Evolutionary conservation across 192 early-diverging fungal genomes (phyloP), one percentile per base, ranked within the genome.

Genomic region (Entomortierella beljakovae): DNA sequence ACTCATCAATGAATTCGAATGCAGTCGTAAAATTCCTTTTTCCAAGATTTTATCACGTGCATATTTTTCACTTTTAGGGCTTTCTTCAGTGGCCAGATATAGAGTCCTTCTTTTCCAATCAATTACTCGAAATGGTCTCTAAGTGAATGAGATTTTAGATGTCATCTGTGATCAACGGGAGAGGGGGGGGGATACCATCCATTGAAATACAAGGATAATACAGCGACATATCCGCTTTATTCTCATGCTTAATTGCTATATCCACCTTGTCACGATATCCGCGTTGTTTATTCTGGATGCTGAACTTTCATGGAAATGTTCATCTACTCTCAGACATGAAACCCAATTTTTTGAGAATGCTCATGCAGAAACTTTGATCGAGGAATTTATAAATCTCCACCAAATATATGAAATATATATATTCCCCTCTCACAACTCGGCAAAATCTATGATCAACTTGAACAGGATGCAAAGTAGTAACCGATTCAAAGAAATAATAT

Each of bases 121-220:
- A 52, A 63, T 63, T 51, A 63, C 61, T 63, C 61, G 61, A 63
- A 63, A 63, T 63, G 61, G 61, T 63, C 61, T 63, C 61, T 63
- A 63, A 52, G 61, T 51, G 46, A 51, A 48, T 35, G 33, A 35
- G 43, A 42, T 42, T 38, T 61, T 59, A 38, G 37, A 61, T 61
- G 59, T 57, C 10, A 34, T 57, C 3, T 57, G 55, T 57, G 40
- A 31, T 38, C 20, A 49, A 18, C 26, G 29, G 25, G 26, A 20
- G 26, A 6, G 22, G 13, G 29, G 46, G 38, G 33, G 38, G n/a
- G n/a, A n/a, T 52, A 63, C 48, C 61, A 63, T 63, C 61, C 61
- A 33, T 63, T 31, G 49, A 50, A 31, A 51, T 33, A 35, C 18
- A 7, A 20, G 48, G 32, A 50, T 2, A 20, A 63, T 13, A 28